Evolutionary conservation across 2,329 filamentous ascomycete genomes (phyloP).

Genomic region (Ceratocystis ficicola): DNA sequence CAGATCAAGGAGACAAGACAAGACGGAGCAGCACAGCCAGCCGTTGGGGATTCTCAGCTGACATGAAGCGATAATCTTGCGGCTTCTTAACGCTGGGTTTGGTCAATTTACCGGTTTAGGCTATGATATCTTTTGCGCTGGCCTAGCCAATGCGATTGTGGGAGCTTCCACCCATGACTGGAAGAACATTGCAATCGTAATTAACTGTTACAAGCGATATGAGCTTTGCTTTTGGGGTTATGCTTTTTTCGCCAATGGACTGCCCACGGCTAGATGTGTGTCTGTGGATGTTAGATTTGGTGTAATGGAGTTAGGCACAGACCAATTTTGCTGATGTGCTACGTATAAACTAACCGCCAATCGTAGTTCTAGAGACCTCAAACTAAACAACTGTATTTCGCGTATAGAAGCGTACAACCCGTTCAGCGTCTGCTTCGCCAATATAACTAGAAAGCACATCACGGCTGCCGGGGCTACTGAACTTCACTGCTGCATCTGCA

Average conservation of each 20-base stretch:
- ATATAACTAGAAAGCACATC: constrained; percentile 26
- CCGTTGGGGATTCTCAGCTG: neutral
- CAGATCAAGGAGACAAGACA: too few species aligned
- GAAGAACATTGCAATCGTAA: neutral
- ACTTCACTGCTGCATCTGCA: constrained; percentile 26
- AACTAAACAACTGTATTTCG: constrained; percentile 21
- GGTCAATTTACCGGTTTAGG: neutral
- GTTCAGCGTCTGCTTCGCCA: constrained; percentile 27
- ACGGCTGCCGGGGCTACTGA: constrained; percentile 23
- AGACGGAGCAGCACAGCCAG: too few species aligned
- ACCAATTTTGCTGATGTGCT: neutral
- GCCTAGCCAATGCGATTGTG: neutral
- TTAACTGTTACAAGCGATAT: neutral
- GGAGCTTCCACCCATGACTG: neutral
- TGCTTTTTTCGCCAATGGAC: neutral
- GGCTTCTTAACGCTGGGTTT: neutral
- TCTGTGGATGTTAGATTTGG: too few species aligned
- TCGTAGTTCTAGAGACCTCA: neutral
- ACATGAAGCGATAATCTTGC: neutral
- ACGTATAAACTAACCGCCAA: neutral
- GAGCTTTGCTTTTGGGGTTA: neutral
- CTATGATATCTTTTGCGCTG: too few species aligned
- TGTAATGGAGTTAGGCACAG: neutral
- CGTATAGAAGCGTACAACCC: constrained; percentile 28
- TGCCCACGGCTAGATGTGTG: too few species aligned